Evolutionary conservation across 1,284 basidiomycete genomes (phyloP), one percentile per base, ranked within the genome.

Genomic region (Rhodotorula sp.): DNA sequence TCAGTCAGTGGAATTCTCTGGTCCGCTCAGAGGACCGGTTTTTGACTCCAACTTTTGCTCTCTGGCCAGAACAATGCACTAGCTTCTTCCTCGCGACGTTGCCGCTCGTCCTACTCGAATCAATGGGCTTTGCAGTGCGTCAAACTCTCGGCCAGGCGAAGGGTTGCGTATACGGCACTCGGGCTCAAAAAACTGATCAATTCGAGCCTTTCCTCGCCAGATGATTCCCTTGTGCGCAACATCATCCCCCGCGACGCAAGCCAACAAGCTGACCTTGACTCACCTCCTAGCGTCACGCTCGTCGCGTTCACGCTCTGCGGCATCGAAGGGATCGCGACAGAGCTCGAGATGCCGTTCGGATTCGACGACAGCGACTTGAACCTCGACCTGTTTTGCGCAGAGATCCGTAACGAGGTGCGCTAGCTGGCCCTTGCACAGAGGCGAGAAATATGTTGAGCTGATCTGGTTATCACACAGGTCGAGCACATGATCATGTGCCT

Each of bases 241-340:
- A 33, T 33, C 33, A 33, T 33, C 8, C 33, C 33, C 33, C 33
- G 33, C 33, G 4, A 33, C 33, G 33, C 33, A 33, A 33, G 33
- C 37, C 10, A 42, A 42, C 12, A 42, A 37, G 37, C 37, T 42
- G 37, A 42, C 37, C 37, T 42, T 45, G 10, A 7, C 58, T 10
- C 26, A 29, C 20, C 17, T 0, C 44, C n/a, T 55, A 67, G 69
- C 61, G 73, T 77, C 10, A 74, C 75, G 1, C 59, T 77, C 33
- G 73, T 76, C n/a, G 74, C 75, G 0, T 77, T 76, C 68, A 78
- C 74, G 0, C 67, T 79, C 3, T 72, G 77, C 46, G 78, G 78
- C 33, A 75, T 78, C 55, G 77, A 78, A 44, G 73, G 63, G 10
- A 68, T 76, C 58, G 69, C 71, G 2, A 46, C 42, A 46, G 76